Evolutionary conservation across 148 eudicot species (phyloP), one percentile per base, ranked within the genome.

Genomic region (Fagopyrum homotropicum): DNA sequence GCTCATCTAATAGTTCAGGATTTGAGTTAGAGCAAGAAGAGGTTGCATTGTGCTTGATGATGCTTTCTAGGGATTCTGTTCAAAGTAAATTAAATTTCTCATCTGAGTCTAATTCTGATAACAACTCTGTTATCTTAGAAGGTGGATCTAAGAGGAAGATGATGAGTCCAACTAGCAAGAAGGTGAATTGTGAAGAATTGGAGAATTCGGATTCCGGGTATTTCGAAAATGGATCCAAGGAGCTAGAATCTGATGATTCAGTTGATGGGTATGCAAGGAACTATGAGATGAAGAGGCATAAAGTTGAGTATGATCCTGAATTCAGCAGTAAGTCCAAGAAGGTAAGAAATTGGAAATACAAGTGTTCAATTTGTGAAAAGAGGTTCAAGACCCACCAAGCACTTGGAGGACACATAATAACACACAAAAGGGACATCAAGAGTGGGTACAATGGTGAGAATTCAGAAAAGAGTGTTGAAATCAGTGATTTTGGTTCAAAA

Each of bases 21-120:
- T 85, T 83, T 93, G 98, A 88, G 76, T 84, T 69, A 44, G 97
- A 90, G 8, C 91, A 90, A 70, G 96, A 87, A 72, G 96, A 94
- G 40, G 85, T 90, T n/a, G 97, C 98, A 66, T 69, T 86, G 82
- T 87, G 88, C 75, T 91, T 94, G 86, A 88, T 94, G 90, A 87
- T 94, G 97, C 59, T 94, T 56, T 91, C 93, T 70, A 87, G 87
- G 85, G 98, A 94, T 79, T 86, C 72, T 69, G 72, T 43, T 10
- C 68, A 29, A 9, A 50, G 54, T 35, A 35, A 35, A 22, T 69
- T 69, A 6, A 76, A 81, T 74, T 82, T 87, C 14, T 81, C 82
- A 69, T 85, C 82, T 8, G 98, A 91, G 61, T 88, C 95, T 6
- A 35, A 35, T 35, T 89, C 93, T 9, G 96, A 89, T 75, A 89